Conservation (phyloP, 2,329 filamentous ascomycete genomes). For the Trichophyton equinum region DNA sequence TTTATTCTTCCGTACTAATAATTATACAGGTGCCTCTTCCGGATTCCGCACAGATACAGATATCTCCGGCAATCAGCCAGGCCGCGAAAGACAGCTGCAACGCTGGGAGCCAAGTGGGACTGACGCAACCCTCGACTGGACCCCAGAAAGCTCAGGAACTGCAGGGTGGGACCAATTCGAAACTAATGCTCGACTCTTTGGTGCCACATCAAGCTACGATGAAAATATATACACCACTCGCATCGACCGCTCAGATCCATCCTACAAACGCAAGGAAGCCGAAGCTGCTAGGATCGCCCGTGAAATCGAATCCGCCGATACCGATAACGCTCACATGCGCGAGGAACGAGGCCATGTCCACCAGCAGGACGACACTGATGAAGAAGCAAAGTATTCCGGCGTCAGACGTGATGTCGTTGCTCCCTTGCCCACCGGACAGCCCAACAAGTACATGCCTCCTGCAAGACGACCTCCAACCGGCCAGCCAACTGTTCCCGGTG, state of each 20-base stretch:
- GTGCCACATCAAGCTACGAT: constrained; percentile 78
- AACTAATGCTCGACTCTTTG: constrained; percentile 75
- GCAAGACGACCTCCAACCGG: constrained; percentile 68
- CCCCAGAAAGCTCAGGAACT: constrained; percentile 50
- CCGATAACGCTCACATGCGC: constrained; percentile 69
- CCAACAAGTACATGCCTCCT: constrained; percentile 79
- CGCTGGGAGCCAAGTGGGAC: constrained; percentile 62
- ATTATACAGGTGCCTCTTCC: constrained; percentile 46
- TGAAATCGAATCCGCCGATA: constrained; percentile 69
- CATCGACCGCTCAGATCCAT: constrained; percentile 72
- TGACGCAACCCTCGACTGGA: constrained; percentile 51
- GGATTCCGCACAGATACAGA: constrained; percentile 78
- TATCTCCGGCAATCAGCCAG: constrained; percentile 62
- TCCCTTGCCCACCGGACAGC: constrained; percentile 47
- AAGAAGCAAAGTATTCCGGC: constrained; percentile 95
- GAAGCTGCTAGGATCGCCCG: constrained; percentile 71
- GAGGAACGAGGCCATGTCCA: constrained; percentile 70
- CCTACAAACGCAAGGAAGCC: constrained; percentile 65
- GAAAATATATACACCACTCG: constrained; percentile 89
- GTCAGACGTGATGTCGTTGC: constrained; percentile 65
- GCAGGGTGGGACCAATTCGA: constrained; percentile 86
- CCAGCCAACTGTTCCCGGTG: constrained; percentile 60
- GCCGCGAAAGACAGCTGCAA: constrained; percentile 63
- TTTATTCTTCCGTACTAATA: background rate
- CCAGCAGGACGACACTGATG: constrained; percentile 53